Base-by-base conservation (phyloP, 2,329 filamentous ascomycete genomes). In the Fusarium temperatum region DNA sequence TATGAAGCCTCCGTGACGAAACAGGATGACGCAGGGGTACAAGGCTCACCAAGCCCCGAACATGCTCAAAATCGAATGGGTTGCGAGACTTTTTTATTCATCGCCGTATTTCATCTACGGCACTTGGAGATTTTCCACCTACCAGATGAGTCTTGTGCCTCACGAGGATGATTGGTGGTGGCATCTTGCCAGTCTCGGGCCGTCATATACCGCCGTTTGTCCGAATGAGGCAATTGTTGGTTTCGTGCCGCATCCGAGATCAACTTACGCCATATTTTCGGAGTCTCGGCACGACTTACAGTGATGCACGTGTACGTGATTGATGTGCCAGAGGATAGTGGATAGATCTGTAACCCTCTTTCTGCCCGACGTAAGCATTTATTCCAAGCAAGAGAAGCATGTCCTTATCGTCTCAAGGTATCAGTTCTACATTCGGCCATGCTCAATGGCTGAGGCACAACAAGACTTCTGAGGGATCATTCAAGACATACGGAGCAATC, bases 1-100 rank as follows among this genome's bases (percentile, higher is more conserved):
- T 65, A 53, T 22, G n/a, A 36, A 64, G 26, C 38, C 24, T 65
- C 62, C 62, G 62, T 65, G 56, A 65, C 62, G 39, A 51, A 65
- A 62, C 32, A 50, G 54, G 62, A 44, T 28, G 26, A 22, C 18
- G 35, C 45, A 62, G 38, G 57, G 62, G 62, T 51, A 11, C 8
- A 15, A 5, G 18, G 22, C 3, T n/a, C 18, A 13, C 10, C 12
- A 42, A 38, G 24, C 28, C 44, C 44, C 26, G 45, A 53, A 15
- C 13, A 12, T 35, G 38, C 50, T 56, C 48, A 39, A 35, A 61
- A 56, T 44, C 14, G 58, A 54, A 44, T 26, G 14, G 30, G 28
- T 30, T 28, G 24, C n/a, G 58, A 61, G 20, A 14, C 22, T 56
- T 42, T 51, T 51, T 35, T 8, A 20, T 9, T 36, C 13, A 28